phyloP scores from a whole-genome alignment of 2,329 filamentous ascomycete genomes.

The Chaetomium sp. region DNA sequence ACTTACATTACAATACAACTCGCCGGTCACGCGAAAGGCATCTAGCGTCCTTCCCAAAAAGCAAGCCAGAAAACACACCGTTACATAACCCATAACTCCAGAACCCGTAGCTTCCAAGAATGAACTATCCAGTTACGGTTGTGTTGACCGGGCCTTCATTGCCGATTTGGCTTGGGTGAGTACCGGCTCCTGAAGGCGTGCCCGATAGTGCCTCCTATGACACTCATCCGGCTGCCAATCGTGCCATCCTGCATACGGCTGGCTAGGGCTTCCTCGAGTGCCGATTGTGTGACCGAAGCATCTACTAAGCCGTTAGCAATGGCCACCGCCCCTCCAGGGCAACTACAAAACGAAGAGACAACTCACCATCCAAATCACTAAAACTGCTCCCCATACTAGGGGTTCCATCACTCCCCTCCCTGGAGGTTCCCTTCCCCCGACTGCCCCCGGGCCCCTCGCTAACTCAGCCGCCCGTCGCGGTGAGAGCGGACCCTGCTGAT shows the following conservation, averaged over 20 bases:
- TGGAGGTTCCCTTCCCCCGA: constrained; percentile 54
- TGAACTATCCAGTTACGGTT: not conserved
- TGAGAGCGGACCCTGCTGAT: constrained; percentile 52
- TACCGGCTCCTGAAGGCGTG: constrained; percentile 67
- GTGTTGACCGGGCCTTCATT: constrained; percentile 5
- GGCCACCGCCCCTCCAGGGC: constrained; percentile 1
- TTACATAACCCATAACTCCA: not conserved
- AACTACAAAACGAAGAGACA: not conserved
- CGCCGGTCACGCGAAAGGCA: not conserved
- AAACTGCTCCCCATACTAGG: constrained; percentile 85
- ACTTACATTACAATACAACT: not conserved
- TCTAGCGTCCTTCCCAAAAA: not conserved
- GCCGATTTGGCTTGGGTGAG: constrained; percentile 40
- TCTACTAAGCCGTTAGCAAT: constrained; percentile 50
- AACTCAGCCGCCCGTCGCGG: constrained; percentile 63
- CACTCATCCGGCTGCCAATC: constrained; percentile 66
- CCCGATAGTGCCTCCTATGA: constrained; percentile 66
- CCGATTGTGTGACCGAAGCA: constrained; percentile 78
- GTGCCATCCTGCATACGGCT: constrained; percentile 69
- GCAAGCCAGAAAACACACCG: not conserved
- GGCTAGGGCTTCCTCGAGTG: constrained; percentile 74
- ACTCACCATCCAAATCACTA: constrained; percentile 75
- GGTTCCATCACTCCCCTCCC: constrained; percentile 70
- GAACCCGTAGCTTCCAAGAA: not conserved
- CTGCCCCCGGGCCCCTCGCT: constrained; percentile 47